Evolutionary conservation across 306 rosid species (phyloP), one percentile per base, ranked within the genome.

Genomic region (Vicia sativa): DNA sequence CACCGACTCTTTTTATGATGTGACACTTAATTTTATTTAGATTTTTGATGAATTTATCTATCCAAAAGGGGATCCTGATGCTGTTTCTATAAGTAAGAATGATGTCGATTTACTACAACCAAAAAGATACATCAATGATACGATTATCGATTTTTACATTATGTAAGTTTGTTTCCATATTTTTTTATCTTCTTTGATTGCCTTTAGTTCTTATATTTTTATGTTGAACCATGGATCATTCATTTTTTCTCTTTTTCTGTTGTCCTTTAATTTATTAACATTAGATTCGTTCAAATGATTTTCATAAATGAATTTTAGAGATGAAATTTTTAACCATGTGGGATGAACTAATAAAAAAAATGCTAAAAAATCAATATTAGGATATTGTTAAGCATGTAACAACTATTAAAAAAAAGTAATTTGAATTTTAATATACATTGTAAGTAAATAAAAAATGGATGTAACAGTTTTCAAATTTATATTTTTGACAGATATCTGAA

Each of bases 91-190:
- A n/a, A 78, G 81, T 68, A 87, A 78, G 78, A 82, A 85, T 62
- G 97, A 91, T 74, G 89, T 81, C 82, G 95, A 86, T 82, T 76
- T 87, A 72, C 76, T 91, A 74, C 89, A 71, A 71, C 95, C 97
- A 28, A 87, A 82, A 62, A 91, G 90, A 64, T 91, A 79, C 69
- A 71, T 87, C 68, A 91, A 91, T 67, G 97, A 87, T 80, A 91
- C 95, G 7, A 79, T 91, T 57, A 82, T 91, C 9, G 97, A 91
- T 75, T 87, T 91, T 73, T 91, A 91, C 67, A 86, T 87, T 75
- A 77, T 82, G 97, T 91, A 84, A 77, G 97, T 79, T 23, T 23
- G 7, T 49, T 28, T 57, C 11, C 28, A 25, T 25, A 14, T 35
- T 44, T 1, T 25, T 58, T 46, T 34, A 21, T 10, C 52, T 35